phyloP scores from a whole-genome alignment of 306 rosid genomes.

The Sphenostylis stenocarpa region DNA sequence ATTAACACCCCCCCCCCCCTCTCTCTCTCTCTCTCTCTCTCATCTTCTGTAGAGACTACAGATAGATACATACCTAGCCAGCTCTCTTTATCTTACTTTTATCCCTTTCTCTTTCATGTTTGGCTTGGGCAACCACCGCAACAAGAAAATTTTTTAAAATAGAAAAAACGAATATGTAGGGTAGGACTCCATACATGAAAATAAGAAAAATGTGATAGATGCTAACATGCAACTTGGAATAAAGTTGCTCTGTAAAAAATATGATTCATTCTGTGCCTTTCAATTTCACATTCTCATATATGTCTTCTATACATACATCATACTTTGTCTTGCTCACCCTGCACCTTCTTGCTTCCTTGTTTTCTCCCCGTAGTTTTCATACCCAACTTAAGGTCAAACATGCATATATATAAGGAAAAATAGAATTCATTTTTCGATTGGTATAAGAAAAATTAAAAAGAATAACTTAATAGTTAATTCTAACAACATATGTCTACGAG shows the following conservation, averaged over 20 bases:
- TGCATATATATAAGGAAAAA: neutral
- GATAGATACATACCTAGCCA: neutral
- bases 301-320: neutral
- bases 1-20: too few species aligned
- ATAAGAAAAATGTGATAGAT: constrained; percentile 46
- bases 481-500: too few species aligned
- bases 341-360: neutral
- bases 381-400: neutral
- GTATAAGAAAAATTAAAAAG: too few species aligned
- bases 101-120: constrained; percentile 45
- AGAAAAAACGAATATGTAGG: constrained; percentile 9
- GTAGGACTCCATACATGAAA: constrained; percentile 42
- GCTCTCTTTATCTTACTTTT: constrained; percentile 35
- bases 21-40: neutral
- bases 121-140: constrained; percentile 65
- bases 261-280: neutral
- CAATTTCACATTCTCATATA: neutral
- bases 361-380: neutral
- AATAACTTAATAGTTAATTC: too few species aligned
- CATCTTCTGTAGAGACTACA: neutral
- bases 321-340: constrained; percentile 18
- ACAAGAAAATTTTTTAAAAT: constrained; percentile 29
- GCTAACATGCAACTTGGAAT: constrained; percentile 27
- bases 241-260: constrained; percentile 12
- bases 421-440: neutral